Percentiles rank a stretch among this genome's conserved stretches.
phyloP scores from a whole-genome alignment of 176 grass and related monocot species.

The Oryza longistaminata region DNA sequence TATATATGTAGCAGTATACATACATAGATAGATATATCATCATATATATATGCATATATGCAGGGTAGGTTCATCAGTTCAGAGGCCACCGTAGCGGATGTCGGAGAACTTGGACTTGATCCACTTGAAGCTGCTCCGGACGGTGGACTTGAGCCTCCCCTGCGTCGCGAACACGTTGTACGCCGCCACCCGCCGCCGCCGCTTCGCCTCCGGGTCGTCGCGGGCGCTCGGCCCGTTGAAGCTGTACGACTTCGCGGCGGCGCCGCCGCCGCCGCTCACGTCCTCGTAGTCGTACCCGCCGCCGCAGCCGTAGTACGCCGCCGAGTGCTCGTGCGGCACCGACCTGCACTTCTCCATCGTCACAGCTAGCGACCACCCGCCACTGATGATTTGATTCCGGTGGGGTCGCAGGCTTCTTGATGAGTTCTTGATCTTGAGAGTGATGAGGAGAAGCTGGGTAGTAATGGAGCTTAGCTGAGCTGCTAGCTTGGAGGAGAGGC shows the following conservation, averaged over 20 bases:
- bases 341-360: constrained; percentile 87
- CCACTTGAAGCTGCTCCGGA: constrained; percentile 92
- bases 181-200: constrained; percentile 77
- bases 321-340: constrained; percentile 64
- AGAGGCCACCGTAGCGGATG: constrained; percentile 68
- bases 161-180: constrained; percentile 95
- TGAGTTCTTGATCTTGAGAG: neutral
- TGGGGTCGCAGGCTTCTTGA: neutral
- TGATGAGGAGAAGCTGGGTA: neutral
- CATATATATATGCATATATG: neutral
- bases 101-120: constrained; percentile 94
- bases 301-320: constrained; percentile 58
- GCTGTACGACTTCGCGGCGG: constrained; percentile 62
- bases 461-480: neutral
- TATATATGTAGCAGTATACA: neutral
- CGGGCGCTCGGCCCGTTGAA: constrained; percentile 75
- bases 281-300: constrained; percentile 59
- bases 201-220: constrained; percentile 86
- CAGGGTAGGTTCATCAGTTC: neutral
- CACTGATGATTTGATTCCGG: neutral
- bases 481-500: neutral
- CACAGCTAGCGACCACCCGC: neutral
- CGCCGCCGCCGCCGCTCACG: constrained; percentile 6
- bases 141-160: constrained; percentile 77
- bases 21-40: neutral